Base-by-base conservation (phyloP, 495 filamentous ascomycete species). In the Tirmania nivea region DNA sequence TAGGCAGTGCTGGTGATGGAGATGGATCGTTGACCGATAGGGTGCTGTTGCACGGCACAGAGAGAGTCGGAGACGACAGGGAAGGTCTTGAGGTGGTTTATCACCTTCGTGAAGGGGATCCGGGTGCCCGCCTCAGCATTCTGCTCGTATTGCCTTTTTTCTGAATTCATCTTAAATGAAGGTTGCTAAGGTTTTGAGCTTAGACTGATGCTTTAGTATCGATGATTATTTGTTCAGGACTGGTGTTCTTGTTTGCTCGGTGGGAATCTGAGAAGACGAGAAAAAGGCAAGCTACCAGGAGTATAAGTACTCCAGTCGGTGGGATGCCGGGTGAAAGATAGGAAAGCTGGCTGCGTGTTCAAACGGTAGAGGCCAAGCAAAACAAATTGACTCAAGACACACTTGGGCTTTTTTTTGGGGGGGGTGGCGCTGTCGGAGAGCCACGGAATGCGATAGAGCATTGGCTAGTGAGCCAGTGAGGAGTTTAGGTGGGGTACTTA, bases 41-140 rank as follows among this genome's bases (percentile, higher is more conserved):
- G 78, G 67, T 86, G 82, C 56, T 70, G 71, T 64, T 88, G 85
- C 75, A 88, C 82, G 64, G 76, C 76, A 37, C 70, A 65, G 69
- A 94, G 78, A 61, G 77, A 71, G 67, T 93, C 86, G 60, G 77
- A 79, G 65, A 96, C 75, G 52, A 90, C 69, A 10, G 90, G 90
- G 70, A 92, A 94, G 56, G 78, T 80, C 39, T 75, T 74, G 56
- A 96, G 75, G 65, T 96, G 89, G 82, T 92, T 48, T 52, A 64
- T 31, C 5, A 55, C 51, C 45, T 64, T 64, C 37, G 48, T 20
- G 48, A 50, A 50, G n/a, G 48, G 48, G 11, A 20, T 19, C 48
- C 21, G 48, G 12, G 39, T 19, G 39, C 39, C 39, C 12, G 39
- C 39, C 39, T 45, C 1, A 31, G 25, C 25, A 7, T 31, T 31